These are phyloP conservation scores for Daldinia concentrica DNA, from an alignment of 495 filamentous ascomycete genomes.

Conservation along the genomic window DNA sequence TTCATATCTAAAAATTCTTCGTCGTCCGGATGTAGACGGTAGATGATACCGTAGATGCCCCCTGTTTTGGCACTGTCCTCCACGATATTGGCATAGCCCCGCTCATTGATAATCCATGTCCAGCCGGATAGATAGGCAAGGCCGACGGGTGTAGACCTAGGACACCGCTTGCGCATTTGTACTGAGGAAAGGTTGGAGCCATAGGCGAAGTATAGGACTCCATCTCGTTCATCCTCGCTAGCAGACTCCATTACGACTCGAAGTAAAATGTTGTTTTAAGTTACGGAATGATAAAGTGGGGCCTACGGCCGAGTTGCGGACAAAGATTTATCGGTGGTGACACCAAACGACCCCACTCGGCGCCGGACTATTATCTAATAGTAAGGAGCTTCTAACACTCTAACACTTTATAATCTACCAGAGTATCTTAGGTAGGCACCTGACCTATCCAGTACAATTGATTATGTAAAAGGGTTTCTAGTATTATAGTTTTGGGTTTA, in stretches of 20 bases:
- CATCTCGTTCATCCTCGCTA: not conserved
- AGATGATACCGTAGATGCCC: slow-evolving; percentile 55
- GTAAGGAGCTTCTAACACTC: not conserved
- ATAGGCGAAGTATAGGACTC: slow-evolving; percentile 51
- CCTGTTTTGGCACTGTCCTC: not conserved
- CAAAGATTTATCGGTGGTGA: not conserved
- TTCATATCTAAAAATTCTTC: slow-evolving; percentile 46
- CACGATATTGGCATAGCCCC: slow-evolving; percentile 56
- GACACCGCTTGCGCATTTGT: slow-evolving; percentile 55
- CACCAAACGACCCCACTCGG: not conserved
- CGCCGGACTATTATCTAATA: not conserved
- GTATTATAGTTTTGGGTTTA: not conserved
- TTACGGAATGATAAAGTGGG: not conserved
- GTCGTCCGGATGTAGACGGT: slow-evolving; percentile 47
- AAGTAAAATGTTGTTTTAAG: not conserved
- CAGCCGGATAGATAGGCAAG: slow-evolving; percentile 51
- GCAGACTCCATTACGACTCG: slow-evolving; percentile 7
- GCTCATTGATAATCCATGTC: slow-evolving; percentile 56
- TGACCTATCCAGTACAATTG: no score
- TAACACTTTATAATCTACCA: not conserved
- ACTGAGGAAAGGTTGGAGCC: slow-evolving; percentile 54
- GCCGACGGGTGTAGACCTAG: slow-evolving; percentile 47
- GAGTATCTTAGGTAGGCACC: no score
- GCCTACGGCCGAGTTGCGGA: not conserved
- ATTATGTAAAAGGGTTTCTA: no score